These are phyloP conservation scores for Monosporozyma aerobia DNA, from an alignment of 805 yeast species.

Conservation along the genomic window DNA sequence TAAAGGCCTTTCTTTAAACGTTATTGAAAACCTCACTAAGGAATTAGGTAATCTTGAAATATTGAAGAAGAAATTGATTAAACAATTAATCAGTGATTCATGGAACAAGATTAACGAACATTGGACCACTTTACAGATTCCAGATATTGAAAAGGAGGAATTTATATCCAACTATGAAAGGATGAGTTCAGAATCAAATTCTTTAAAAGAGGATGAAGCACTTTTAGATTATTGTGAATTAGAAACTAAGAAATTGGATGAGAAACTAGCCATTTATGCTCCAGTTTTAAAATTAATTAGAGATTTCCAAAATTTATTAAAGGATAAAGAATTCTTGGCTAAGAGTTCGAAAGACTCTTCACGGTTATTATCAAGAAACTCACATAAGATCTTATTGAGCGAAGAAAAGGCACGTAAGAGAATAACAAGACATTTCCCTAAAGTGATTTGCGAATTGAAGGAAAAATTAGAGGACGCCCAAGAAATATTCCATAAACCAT, in stretches of 20 bases:
- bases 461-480: slow-evolving; percentile 42
- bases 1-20: slow-evolving; percentile 37
- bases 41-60: slow-evolving; percentile 51
- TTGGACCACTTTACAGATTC: slow-evolving; percentile 57
- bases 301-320: slow-evolving; percentile 44
- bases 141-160: slow-evolving; percentile 39
- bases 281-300: slow-evolving; percentile 50
- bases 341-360: slow-evolving; percentile 74
- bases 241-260: slow-evolving; percentile 46
- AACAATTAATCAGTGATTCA: slow-evolving; percentile 56
- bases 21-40: slow-evolving; percentile 41
- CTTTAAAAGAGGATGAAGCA: slow-evolving; percentile 44
- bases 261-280: slow-evolving; percentile 40
- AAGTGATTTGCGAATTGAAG: slow-evolving; percentile 44
- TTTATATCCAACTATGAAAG: slow-evolving; percentile 34
- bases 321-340: slow-evolving; percentile 53
- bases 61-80: slow-evolving; percentile 55
- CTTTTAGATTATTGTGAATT: slow-evolving; percentile 54
- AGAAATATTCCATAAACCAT: slow-evolving; percentile 30
- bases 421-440: slow-evolving; percentile 61
- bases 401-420: slow-evolving; percentile 73
- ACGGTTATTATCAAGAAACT: slow-evolving; percentile 62
- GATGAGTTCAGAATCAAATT: slow-evolving; percentile 8
- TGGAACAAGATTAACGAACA: slow-evolving; percentile 48
- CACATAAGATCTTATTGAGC: slow-evolving; percentile 65